Evolutionary conservation across 23 red algal species (phyloP).

Genomic region (Cyanidiococcus yangmingshanensis): DNA sequence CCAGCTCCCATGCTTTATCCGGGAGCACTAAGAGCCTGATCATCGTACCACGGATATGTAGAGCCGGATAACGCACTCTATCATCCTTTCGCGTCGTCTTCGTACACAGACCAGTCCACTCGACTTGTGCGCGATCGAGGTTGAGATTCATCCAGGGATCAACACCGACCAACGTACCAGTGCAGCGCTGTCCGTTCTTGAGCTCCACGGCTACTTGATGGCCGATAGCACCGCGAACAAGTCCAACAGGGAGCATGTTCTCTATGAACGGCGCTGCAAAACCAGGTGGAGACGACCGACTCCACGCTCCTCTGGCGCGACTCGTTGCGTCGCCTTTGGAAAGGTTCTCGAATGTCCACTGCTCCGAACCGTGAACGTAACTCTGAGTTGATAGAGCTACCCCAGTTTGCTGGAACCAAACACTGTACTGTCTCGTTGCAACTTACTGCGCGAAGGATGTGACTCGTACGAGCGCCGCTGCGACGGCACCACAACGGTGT

Average conservation of each 20-base stretch:
- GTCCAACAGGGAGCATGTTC: conserved; percentile 7
- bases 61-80: background rate
- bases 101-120: background rate
- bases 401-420: no score
- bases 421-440: no score
- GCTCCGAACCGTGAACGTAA: no score
- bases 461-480: no score
- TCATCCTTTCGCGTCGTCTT: background rate
- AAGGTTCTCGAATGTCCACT: no score
- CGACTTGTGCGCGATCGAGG: background rate
- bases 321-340: no score
- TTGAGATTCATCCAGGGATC: conserved; percentile 18
- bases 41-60: conserved; percentile 11
- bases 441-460: no score
- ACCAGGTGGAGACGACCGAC: no score
- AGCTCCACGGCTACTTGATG: conserved; percentile 6
- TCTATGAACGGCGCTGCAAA: no score
- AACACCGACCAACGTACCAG: background rate
- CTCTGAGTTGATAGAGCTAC: no score
- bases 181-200: conserved; percentile 2
- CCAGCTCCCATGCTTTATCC: background rate
- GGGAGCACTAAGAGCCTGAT: background rate
- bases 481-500: no score
- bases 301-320: no score
- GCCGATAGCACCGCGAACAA: background rate